Conservation (phyloP, 2,329 filamentous ascomycete genomes). For the Diplodia seriata region DNA sequence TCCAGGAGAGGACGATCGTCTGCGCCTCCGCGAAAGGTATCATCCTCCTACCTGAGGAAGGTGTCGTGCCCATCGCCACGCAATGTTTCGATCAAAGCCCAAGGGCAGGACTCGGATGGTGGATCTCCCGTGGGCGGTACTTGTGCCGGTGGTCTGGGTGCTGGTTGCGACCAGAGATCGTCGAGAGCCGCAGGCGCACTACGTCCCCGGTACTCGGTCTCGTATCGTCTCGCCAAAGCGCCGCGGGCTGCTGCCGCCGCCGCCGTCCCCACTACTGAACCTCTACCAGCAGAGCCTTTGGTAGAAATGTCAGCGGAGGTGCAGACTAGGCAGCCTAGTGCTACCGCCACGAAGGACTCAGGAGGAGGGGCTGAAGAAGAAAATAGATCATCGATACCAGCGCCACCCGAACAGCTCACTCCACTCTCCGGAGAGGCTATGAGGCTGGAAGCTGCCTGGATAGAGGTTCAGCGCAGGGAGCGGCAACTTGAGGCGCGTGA, state of each 20-base stretch:
- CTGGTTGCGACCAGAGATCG: too few relatives aligned
- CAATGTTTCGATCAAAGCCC: background rate
- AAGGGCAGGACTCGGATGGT: background rate
- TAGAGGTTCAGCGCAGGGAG: background rate
- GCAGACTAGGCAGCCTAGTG: background rate
- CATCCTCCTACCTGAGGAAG: background rate
- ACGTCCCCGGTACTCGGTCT: constrained; percentile 1
- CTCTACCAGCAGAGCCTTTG: background rate
- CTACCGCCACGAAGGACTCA: background rate
- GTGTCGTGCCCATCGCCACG: background rate
- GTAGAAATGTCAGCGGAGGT: background rate
- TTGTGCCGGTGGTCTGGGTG: background rate
- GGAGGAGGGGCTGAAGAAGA: background rate
- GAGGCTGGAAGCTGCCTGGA: constrained; percentile 1
- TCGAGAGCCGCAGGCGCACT: background rate
- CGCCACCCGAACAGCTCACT: background rate
- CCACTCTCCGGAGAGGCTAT: background rate
- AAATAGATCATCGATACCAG: too few relatives aligned
- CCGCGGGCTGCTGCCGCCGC: background rate
- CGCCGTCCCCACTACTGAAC: background rate
- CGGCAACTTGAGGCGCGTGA: background rate
- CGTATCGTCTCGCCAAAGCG: background rate
- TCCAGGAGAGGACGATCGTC: constrained; percentile 1
- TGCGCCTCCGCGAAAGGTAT: background rate
- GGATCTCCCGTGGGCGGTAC: background rate